Evolutionary conservation across 2,329 filamentous ascomycete species (phyloP), one percentile per base, ranked within the genome.

Genomic region (Penicillium occitanis): DNA sequence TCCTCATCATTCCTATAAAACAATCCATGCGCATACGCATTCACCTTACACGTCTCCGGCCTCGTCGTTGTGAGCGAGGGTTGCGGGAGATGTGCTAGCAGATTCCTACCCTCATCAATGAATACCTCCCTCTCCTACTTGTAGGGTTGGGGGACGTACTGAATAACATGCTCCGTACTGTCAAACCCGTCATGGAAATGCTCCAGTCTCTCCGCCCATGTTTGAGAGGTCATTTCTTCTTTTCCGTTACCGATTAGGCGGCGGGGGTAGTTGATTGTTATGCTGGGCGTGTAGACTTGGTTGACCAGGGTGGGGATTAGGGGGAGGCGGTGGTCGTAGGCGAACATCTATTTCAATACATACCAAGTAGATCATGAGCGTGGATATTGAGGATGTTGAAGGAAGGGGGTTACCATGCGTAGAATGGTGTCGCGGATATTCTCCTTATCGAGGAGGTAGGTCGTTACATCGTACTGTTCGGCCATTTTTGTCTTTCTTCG

Each of bases 401-500:
- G 33, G 33, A 10, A 3, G 2, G 46, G 46, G 5, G 4, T 13
- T 22, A 50, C 50, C 50, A 53, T 53, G 50, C 7, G 50, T 3
- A 53, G 7, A 28, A 51, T 25, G 5, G 48, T 51, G 13, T 51
- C 48, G 25, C 48, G 48, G 48, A 51, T 51, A 30, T 51, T 53
- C 50, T 53, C 50, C 28, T 53, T 53, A 4, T 53, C 50, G 50
- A 33, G 50, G 50, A 53, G 50, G 28, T 53, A 53, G 7, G 48
- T 51, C 25, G 6, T 28, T 10, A 30, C 7, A 10, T 51, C 25
- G 50, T 33, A 55, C 8, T 1, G 28, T 19, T 55, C 14, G 28
- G 50, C 28, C 50, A 55, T 55, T 2, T 3, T 11, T 55, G 50
- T 33, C 2, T n/a, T 33, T 55, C 14, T 55, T 10, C 17, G 8